Percentiles rank a stretch among this genome's conserved stretches.
Evolutionary conservation across 192 early-diverging fungal genomes (phyloP).

Genomic region (Backusella tarrabulga): DNA sequence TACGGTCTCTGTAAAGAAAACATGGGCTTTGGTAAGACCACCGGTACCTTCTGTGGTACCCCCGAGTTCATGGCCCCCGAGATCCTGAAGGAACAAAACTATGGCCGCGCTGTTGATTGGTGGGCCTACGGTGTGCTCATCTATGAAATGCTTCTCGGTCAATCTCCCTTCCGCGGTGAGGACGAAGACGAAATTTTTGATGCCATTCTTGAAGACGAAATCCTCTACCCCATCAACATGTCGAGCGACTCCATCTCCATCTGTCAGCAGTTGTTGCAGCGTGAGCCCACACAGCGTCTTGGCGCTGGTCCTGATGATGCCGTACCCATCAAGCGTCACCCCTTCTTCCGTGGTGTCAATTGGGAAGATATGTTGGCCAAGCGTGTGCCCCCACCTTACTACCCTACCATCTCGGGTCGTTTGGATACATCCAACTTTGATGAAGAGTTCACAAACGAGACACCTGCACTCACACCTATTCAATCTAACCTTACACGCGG

Average conservation of each 20-base stretch:
- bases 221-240: slow-evolving; percentile 57
- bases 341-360: slow-evolving; percentile 93
- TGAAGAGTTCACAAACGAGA: slow-evolving; percentile 92
- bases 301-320: slow-evolving; percentile 81
- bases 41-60: slow-evolving; percentile 68
- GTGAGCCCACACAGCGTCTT: slow-evolving; percentile 83
- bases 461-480: slow-evolving; percentile 88
- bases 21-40: slow-evolving; percentile 23
- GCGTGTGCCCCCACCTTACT: slow-evolving; percentile 83
- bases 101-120: slow-evolving; percentile 79
- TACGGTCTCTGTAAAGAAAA: slow-evolving; percentile 86
- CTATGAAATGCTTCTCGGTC: slow-evolving; percentile 86
- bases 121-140: slow-evolving; percentile 87
- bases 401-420: slow-evolving; percentile 69
- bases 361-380: slow-evolving; percentile 93
- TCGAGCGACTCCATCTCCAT: slow-evolving; percentile 20
- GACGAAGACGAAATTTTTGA: slow-evolving; percentile 79
- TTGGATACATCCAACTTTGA: slow-evolving; percentile 98
- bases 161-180: slow-evolving; percentile 79
- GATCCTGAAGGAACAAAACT: slow-evolving; percentile 53
- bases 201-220: slow-evolving; percentile 75
- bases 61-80: slow-evolving; percentile 71
- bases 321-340: slow-evolving; percentile 90
- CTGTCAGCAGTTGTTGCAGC: slow-evolving; percentile 62
- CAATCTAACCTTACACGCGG: slow-evolving; percentile 75